Base-by-base conservation (phyloP, 371 early-diverging fungal species). In the Lichtheimia ramosa region DNA sequence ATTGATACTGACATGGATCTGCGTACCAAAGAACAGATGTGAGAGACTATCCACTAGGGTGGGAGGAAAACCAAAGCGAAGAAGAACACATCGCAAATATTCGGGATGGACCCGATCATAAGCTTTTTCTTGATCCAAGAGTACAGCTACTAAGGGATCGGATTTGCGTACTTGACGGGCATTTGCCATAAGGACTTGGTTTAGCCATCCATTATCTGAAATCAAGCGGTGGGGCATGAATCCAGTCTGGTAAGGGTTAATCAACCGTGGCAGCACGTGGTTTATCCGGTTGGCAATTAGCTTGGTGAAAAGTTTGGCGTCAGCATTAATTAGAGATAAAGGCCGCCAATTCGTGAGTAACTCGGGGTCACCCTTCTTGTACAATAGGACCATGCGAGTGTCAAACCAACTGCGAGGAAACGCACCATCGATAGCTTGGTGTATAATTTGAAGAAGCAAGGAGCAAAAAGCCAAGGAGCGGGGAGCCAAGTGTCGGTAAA, bases 351-450 rank as follows among this genome's bases (percentile, higher is more conserved):
- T 77, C 0, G 42, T 10, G 12, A 72, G 49, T 0, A 48, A 51
- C 1, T 21, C 14, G 0, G 71, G 55, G 14, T 70, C 68, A 0
- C 77, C 74, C 42, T 57, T 71, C 70, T 56, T 77, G 63, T 50
- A 70, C 2, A 71, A 58, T 1, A 73, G 40, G 0, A 71, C 53
- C 65, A 77, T 39, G 0, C 28, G 40, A 6, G 40, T 15, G 1
- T 21, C 1, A 12, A 40, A 5, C 58, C 58, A 58, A 3, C 42
- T 20, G 1, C 3, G 0, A 0, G 58, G 58, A n/a, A 58, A 58
- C 0, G 0, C 0, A 8, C 41, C 40, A 23, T 8, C 3, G 0
- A 8, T 1, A 15, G 50, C 15, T 1, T 42, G 50, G 0, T 16
- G 12, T 20, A 50, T 21, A 1, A 58, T 3, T 1, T 14, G 12